Conservation (phyloP, 1,284 basidiomycete genomes). For the Irpex rosettiformis region DNA sequence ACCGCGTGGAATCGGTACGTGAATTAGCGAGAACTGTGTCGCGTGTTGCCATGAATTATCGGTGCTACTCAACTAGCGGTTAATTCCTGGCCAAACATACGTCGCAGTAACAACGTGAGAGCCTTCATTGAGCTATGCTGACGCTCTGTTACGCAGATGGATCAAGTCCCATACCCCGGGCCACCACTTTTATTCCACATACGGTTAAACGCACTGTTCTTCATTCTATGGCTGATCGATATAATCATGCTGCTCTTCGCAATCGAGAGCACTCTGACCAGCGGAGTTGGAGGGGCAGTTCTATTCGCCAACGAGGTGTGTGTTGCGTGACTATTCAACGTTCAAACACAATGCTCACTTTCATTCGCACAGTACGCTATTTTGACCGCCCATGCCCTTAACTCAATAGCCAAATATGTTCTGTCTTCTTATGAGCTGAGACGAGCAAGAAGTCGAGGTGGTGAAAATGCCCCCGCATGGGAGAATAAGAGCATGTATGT, state of each 20-base stretch:
- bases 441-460: slow-evolving; percentile 70
- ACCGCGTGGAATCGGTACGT: slow-evolving; percentile 93
- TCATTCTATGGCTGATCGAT: slow-evolving; percentile 70
- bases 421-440: slow-evolving; percentile 82
- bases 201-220: slow-evolving; percentile 73
- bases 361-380: slow-evolving; percentile 73
- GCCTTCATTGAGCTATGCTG: background rate
- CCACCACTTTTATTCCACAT: slow-evolving; percentile 82
- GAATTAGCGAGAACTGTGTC: background rate
- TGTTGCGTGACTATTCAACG: slow-evolving; percentile 8
- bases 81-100: background rate
- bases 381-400: slow-evolving; percentile 77
- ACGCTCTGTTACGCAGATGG: slow-evolving; percentile 66
- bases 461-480: slow-evolving; percentile 90
- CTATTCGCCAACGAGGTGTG: slow-evolving; percentile 92
- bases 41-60: background rate
- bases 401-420: slow-evolving; percentile 82
- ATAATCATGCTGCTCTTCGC: slow-evolving; percentile 72
- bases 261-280: slow-evolving; percentile 72
- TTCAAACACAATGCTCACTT: background rate
- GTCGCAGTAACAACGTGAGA: background rate
- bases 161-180: slow-evolving; percentile 88
- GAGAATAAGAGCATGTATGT: slow-evolving; percentile 97
- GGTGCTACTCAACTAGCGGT: background rate
- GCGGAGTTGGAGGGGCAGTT: slow-evolving; percentile 87